Conservation (phyloP, 1,139 yeast species). For the Debaryomyces robertsiae region DNA sequence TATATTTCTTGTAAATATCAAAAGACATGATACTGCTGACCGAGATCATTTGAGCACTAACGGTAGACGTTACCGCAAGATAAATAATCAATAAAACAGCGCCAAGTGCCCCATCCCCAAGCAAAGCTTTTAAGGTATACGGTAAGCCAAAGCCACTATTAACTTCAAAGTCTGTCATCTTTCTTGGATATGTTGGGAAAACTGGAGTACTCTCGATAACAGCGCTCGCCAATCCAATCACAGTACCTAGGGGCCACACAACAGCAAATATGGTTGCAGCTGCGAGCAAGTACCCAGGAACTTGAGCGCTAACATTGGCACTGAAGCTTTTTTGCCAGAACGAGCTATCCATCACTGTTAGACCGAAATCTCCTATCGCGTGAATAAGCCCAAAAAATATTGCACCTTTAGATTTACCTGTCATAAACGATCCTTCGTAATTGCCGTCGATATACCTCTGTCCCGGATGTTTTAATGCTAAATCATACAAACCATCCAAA, state of each 20-base stretch:
- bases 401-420: slow-evolving; percentile 37
- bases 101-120: slow-evolving; percentile 34
- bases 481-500: slow-evolving; percentile 29
- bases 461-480: slow-evolving; percentile 19
- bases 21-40: slow-evolving; percentile 34
- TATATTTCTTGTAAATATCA: slow-evolving; percentile 33
- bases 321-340: slow-evolving; percentile 40
- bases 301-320: slow-evolving; percentile 35
- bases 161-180: slow-evolving; percentile 28
- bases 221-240: slow-evolving; percentile 30
- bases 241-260: slow-evolving; percentile 36
- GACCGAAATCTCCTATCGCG: slow-evolving; percentile 33
- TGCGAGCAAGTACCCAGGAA: slow-evolving; percentile 41
- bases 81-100: slow-evolving; percentile 30
- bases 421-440: slow-evolving; percentile 34
- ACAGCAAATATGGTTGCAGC: slow-evolving; percentile 34
- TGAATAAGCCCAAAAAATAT: slow-evolving; percentile 32
- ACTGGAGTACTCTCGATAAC: slow-evolving; percentile 26
- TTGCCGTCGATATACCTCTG: slow-evolving; percentile 32
- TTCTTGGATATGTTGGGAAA: slow-evolving; percentile 35
- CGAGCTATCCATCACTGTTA: slow-evolving; percentile 34
- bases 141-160: slow-evolving; percentile 33
- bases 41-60: slow-evolving; percentile 35
- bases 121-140: slow-evolving; percentile 27
- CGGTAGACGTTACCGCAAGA: slow-evolving; percentile 36